Conservation (phyloP, 2,329 filamentous ascomycete species). For the Phialemonium atrogriseum region DNA sequence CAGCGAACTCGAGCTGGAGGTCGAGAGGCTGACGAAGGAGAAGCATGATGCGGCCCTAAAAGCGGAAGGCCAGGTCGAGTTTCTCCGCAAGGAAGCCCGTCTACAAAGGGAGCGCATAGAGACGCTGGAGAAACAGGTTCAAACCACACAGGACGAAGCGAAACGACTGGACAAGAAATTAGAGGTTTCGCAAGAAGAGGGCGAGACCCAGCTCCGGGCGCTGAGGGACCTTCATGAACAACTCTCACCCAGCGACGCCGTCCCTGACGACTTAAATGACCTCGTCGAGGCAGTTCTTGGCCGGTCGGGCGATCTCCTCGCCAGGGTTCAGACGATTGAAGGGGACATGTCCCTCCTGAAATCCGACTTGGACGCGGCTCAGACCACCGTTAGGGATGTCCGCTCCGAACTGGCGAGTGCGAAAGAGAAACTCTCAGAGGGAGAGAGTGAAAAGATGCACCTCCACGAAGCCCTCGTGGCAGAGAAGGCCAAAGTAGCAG, state of each 20-base stretch:
- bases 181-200: slow-evolving; percentile 40
- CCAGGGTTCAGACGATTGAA: slow-evolving; percentile 52
- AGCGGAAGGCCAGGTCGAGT: slow-evolving; percentile 53
- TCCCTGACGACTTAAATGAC: slow-evolving; percentile 48
- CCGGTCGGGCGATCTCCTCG: slow-evolving; percentile 48
- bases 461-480: slow-evolving; percentile 45
- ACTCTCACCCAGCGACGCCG: slow-evolving; percentile 41
- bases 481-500: slow-evolving; percentile 44
- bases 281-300: slow-evolving; percentile 53
- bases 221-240: slow-evolving; percentile 53
- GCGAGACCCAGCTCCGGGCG: slow-evolving; percentile 41
- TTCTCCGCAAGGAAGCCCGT: slow-evolving; percentile 51
- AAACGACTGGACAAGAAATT: slow-evolving; percentile 43
- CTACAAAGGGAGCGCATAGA: slow-evolving; percentile 53
- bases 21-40: slow-evolving; percentile 55
- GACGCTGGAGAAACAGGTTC: slow-evolving; percentile 48
- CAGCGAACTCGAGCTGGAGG: slow-evolving; percentile 59
- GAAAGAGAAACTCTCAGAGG: slow-evolving; percentile 41
- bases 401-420: slow-evolving; percentile 48
- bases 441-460: slow-evolving; percentile 42
- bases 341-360: slow-evolving; percentile 51
- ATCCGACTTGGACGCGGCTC: slow-evolving; percentile 54
- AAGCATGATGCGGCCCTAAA: slow-evolving; percentile 49
- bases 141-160: slow-evolving; percentile 44
- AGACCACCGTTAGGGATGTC: slow-evolving; percentile 44